Evolutionary conservation across 768 basidiomycete genomes (phyloP).

Genomic region (Boletus eberwhitei): DNA sequence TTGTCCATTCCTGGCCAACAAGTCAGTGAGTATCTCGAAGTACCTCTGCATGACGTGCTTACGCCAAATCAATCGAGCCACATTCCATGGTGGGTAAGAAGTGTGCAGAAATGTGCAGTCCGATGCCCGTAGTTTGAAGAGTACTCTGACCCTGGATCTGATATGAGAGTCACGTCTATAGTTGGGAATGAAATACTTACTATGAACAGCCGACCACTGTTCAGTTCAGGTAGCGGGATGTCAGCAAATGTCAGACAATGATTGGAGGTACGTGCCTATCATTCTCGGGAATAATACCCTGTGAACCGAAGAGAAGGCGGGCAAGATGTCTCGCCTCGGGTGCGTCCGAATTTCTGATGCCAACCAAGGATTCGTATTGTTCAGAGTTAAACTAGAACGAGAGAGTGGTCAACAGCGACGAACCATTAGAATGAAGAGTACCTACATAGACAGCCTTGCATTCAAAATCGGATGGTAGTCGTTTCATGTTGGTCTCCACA

Average conservation of each 20-base stretch:
- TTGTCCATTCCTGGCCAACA: conserved; percentile 64
- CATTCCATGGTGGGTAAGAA: conserved; percentile 96
- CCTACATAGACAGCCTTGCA: conserved; percentile 12
- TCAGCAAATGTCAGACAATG: background rate
- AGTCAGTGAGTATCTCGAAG: background rate
- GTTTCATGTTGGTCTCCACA: conserved; percentile 9
- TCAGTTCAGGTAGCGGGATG: too few species aligned
- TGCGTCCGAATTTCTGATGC: background rate
- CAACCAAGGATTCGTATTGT: conserved; percentile 1
- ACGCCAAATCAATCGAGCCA: conserved; percentile 87
- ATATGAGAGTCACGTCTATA: background rate
- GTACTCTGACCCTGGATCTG: conserved; percentile 74
- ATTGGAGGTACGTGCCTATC: background rate
- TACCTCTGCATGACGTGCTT: conserved; percentile 33
- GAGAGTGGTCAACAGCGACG: background rate
- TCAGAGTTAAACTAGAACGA: conserved; percentile 10
- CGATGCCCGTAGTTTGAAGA: conserved; percentile 80
- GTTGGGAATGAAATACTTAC: background rate
- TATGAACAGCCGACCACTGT: conserved; percentile 13
- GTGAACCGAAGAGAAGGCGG: background rate
- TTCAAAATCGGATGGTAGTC: conserved; percentile 1
- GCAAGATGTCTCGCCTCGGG: background rate
- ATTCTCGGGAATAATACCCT: conserved; percentile 3
- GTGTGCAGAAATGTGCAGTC: conserved; percentile 62
- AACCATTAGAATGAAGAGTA: background rate